Percentiles rank a stretch among this genome's conserved stretches.
phyloP scores from a whole-genome alignment of 2,329 filamentous ascomycete genomes.

The Xylariomycetidae sp. region DNA sequence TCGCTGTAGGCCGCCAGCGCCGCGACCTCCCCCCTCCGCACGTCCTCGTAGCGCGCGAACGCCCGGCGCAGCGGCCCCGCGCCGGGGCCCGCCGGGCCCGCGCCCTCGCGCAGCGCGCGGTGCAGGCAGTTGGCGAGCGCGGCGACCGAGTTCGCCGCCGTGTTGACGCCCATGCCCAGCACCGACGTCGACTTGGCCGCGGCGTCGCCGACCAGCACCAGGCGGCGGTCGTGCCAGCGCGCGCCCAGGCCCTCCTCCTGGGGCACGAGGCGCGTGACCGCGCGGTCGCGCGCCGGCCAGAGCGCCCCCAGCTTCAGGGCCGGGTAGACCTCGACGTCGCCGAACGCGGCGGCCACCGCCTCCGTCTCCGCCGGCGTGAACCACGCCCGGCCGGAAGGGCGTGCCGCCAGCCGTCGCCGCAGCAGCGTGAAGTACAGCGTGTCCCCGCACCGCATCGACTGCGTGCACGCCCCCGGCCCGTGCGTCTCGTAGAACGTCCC shows the following conservation, averaged over 20 bases:
- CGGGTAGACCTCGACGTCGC: slow-evolving; percentile 11
- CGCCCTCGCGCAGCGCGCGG: slow-evolving; percentile 2
- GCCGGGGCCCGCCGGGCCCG: too few species aligned
- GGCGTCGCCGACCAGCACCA: slow-evolving; percentile 31
- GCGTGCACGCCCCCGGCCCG: slow-evolving; percentile 9
- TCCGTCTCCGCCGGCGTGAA: slow-evolving; percentile 11
- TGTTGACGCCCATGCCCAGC: slow-evolving; percentile 12
- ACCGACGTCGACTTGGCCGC: slow-evolving; percentile 24
- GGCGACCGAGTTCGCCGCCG: slow-evolving; percentile 8
- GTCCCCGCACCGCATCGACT: slow-evolving; percentile 5
- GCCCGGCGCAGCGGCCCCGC: too few species aligned
- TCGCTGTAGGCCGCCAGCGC: too few species aligned
- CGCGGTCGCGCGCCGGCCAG: slow-evolving; percentile 8
- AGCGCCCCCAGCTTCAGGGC: slow-evolving; percentile 13
- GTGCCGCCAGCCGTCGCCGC: slow-evolving; percentile 4
- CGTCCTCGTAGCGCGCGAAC: too few species aligned
- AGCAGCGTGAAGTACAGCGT: slow-evolving; percentile 9
- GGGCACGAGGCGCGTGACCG: slow-evolving; percentile 4
- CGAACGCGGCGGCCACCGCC: slow-evolving; percentile 7
- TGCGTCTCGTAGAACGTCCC: slow-evolving; percentile 11
- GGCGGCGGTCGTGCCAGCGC: slow-evolving; percentile 21
- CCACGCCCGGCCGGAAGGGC: slow-evolving; percentile 2
- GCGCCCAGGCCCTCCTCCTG: slow-evolving; percentile 15
- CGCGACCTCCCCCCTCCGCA: too few species aligned
- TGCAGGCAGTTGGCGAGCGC: slow-evolving; percentile 13